These are phyloP conservation scores for Lasiosphaeria hispida DNA, from an alignment of 495 filamentous ascomycete genomes.

Conservation along the genomic window DNA sequence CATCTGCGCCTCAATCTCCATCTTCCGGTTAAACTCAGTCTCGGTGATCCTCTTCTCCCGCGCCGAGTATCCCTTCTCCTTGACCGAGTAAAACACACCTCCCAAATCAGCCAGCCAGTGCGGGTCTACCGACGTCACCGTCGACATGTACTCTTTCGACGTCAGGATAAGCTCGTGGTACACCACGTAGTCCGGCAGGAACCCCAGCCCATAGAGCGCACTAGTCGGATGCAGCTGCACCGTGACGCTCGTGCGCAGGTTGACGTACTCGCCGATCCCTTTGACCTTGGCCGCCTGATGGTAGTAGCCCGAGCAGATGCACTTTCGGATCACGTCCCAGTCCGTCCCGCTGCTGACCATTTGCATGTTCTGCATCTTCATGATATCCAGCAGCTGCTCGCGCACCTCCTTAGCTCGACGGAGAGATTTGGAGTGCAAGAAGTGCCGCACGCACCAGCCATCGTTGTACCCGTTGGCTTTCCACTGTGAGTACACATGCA, in stretches of 20 bases:
- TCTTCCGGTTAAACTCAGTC: slow-evolving; percentile 89
- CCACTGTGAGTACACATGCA: slow-evolving; percentile 97
- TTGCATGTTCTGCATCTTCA: slow-evolving; percentile 88
- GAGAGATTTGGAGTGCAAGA: slow-evolving; percentile 88
- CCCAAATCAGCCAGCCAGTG: slow-evolving; percentile 98
- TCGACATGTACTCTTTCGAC: slow-evolving; percentile 97
- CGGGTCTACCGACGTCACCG: slow-evolving; percentile 93
- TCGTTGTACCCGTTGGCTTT: slow-evolving; percentile 86
- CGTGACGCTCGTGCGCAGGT: slow-evolving; percentile 88
- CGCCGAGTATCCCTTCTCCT: slow-evolving; percentile 94
- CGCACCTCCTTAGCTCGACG: slow-evolving; percentile 89
- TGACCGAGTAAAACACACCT: slow-evolving; percentile 97
- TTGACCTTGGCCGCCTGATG: slow-evolving; percentile 98
- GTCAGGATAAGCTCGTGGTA: slow-evolving; percentile 99
- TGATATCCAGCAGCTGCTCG: slow-evolving; percentile 90
- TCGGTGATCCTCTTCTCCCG: slow-evolving; percentile 87
- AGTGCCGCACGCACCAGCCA: slow-evolving; percentile 88
- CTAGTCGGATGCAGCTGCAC: slow-evolving; percentile 93
- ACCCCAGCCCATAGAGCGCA: slow-evolving; percentile 87
- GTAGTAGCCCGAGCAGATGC: slow-evolving; percentile 96
- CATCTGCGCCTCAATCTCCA: slow-evolving; percentile 95
- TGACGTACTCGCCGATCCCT: slow-evolving; percentile 96
- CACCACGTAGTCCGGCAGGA: slow-evolving; percentile 93
- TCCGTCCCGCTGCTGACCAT: slow-evolving; percentile 90
- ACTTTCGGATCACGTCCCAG: slow-evolving; percentile 93